phyloP scores from a whole-genome alignment of 1,284 basidiomycete genomes.

The Trichosporon sp. region DNA sequence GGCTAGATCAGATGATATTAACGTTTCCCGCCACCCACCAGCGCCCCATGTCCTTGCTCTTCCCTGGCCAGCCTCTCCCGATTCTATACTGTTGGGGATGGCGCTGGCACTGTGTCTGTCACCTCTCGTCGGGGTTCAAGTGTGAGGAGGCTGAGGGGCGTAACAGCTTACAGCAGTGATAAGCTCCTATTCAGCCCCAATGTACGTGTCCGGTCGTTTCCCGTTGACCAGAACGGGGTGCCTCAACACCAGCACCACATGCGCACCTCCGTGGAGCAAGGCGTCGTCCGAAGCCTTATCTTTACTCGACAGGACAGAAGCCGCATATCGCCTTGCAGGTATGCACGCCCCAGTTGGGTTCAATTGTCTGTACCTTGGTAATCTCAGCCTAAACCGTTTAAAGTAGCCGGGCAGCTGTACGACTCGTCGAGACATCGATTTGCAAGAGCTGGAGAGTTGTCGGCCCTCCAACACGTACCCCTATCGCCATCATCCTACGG shows the following conservation, averaged over 20 bases:
- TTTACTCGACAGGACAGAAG: not conserved
- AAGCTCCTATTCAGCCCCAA: not conserved
- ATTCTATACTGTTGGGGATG: not conserved
- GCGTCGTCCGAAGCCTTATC: not conserved
- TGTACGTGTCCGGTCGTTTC: not conserved
- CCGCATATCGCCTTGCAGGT: not conserved
- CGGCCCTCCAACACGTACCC: not conserved
- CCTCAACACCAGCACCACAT: not conserved
- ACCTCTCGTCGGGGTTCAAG: not conserved
- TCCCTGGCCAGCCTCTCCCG: not conserved
- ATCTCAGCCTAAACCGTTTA: not conserved
- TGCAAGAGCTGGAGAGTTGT: not conserved
- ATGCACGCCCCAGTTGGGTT: not conserved
- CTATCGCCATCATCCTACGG: not conserved
- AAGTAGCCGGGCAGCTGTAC: not conserved
- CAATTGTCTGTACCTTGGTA: not conserved
- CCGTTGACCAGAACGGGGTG: too few relatives aligned
- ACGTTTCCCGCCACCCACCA: not conserved
- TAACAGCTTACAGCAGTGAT: not conserved
- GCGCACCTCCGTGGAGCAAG: not conserved
- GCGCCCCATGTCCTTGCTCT: not conserved
- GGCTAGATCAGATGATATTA: not conserved
- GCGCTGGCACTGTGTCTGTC: not conserved
- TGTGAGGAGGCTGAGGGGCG: not conserved
- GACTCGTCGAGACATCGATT: not conserved